These are phyloP conservation scores for Aspergillus piperis DNA, from an alignment of 2,329 filamentous ascomycete genomes.

Conservation along the genomic window DNA sequence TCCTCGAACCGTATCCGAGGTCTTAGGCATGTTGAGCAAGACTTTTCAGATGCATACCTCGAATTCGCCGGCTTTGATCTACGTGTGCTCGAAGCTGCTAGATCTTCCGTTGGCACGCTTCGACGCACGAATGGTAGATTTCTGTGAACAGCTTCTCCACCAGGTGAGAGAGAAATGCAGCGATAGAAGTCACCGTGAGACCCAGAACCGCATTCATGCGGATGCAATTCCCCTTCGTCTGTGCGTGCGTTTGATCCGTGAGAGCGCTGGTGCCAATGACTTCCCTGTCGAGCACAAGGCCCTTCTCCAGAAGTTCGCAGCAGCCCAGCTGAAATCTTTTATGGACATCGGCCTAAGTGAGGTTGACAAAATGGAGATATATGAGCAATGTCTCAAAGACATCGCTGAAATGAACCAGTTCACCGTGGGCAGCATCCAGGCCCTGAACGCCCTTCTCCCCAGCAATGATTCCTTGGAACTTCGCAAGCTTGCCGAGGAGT, in stretches of 20 bases:
- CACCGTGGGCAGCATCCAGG: slow-evolving; percentile 72
- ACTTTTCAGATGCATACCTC: slow-evolving; percentile 51
- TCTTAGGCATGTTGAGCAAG: slow-evolving; percentile 65
- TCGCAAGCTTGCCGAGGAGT: slow-evolving; percentile 59
- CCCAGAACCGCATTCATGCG: slow-evolving; percentile 29
- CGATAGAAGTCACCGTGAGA: slow-evolving; percentile 29
- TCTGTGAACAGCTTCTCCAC: slow-evolving; percentile 61
- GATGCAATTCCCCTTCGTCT: slow-evolving; percentile 54
- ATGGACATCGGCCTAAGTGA: slow-evolving; percentile 57
- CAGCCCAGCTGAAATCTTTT: slow-evolving; percentile 62
- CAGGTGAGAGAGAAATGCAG: slow-evolving; percentile 49
- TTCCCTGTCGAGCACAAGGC: slow-evolving; percentile 59
- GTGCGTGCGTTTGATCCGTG: slow-evolving; percentile 69
- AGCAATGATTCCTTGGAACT: slow-evolving; percentile 54
- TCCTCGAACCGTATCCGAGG: slow-evolving; percentile 77
- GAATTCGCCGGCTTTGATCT: slow-evolving; percentile 53
- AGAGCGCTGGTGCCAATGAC: slow-evolving; percentile 62
- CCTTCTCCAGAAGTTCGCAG: slow-evolving; percentile 65
- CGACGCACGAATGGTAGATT: slow-evolving; percentile 61
- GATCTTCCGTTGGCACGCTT: slow-evolving; percentile 65
- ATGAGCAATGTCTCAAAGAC: slow-evolving; percentile 67
- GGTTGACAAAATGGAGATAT: slow-evolving; percentile 63
- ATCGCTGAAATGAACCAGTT: slow-evolving; percentile 64
- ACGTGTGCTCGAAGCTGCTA: slow-evolving; percentile 71
- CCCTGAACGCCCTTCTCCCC: slow-evolving; percentile 52